These are phyloP conservation scores for Aspergillus pseudoterreus DNA, from an alignment of 2,329 filamentous ascomycete genomes.

Conservation along the genomic window DNA sequence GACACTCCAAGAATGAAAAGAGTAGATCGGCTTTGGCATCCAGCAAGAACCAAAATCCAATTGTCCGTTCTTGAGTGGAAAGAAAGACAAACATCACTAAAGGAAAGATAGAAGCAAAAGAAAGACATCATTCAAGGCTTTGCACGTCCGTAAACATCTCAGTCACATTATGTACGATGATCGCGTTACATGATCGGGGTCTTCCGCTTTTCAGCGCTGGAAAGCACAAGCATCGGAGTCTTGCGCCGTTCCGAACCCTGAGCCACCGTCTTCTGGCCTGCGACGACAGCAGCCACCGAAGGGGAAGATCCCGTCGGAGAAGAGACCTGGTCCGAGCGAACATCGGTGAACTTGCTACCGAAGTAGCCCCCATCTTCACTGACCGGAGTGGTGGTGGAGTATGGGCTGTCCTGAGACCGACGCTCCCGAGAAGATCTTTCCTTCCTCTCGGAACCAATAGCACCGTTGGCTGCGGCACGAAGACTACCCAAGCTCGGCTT, in stretches of 20 bases:
- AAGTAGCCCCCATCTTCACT: conserved; percentile 57
- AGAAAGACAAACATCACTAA: neutral
- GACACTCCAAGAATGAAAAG: conserved; percentile 5
- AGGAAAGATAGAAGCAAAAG: conserved; percentile 3
- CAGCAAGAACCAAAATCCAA: conserved; percentile 6
- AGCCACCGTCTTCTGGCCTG: conserved; percentile 54
- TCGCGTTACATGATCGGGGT: conserved; percentile 56
- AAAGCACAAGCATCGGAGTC: conserved; percentile 81
- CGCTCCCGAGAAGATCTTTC: conserved; percentile 60
- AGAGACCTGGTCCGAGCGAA: conserved; percentile 38
- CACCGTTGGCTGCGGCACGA: conserved; percentile 73
- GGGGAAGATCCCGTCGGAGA: conserved; percentile 27
- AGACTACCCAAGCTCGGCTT: conserved; percentile 71
- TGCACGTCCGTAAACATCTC: conserved; percentile 26
- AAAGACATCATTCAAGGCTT: conserved; percentile 23
- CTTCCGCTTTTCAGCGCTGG: conserved; percentile 87
- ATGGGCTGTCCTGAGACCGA: conserved; percentile 50
- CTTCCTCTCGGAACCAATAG: conserved; percentile 83
- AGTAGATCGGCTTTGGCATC: neutral
- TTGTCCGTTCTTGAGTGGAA: neutral
- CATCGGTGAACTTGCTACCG: conserved; percentile 54
- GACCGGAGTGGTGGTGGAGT: conserved; percentile 57
- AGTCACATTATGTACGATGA: conserved; percentile 32
- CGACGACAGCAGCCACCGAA: conserved; percentile 39
- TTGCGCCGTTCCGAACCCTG: conserved; percentile 65